These are phyloP conservation scores for Casuarina cunninghamiana DNA, from an alignment of 306 rosid species.

Conservation along the genomic window DNA sequence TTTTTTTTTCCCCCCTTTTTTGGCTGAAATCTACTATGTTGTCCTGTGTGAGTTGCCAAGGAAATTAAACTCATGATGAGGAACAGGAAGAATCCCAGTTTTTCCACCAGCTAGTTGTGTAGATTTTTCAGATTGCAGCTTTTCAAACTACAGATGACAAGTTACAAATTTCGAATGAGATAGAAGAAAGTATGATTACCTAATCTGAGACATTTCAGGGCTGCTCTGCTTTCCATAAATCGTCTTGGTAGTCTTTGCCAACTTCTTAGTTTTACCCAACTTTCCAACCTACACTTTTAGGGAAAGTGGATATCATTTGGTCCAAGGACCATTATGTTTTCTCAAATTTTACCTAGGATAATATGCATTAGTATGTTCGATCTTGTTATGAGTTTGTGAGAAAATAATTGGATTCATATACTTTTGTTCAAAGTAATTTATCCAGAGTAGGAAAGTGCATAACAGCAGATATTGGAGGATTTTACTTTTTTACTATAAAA, in stretches of 20 bases:
- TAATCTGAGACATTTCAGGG: neutral
- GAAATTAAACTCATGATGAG: neutral
- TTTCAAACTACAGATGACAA: neutral
- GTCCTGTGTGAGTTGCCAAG: neutral
- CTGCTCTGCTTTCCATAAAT: neutral
- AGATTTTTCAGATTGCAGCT: neutral
- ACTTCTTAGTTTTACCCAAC: neutral
- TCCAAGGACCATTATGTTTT: neutral
- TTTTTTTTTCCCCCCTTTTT: neutral
- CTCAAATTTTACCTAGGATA: too few species aligned
- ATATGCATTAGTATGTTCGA: neutral
- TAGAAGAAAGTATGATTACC: neutral
- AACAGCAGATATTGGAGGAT: neutral
- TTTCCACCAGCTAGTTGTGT: neutral
- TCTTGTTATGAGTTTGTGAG: neutral
- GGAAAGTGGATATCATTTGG: neutral
- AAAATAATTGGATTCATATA: neutral
- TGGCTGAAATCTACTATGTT: neutral
- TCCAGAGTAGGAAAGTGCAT: neutral
- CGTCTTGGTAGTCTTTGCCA: neutral
- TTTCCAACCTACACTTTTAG: neutral
- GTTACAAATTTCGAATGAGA: neutral
- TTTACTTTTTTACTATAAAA: neutral
- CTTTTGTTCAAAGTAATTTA: neutral
- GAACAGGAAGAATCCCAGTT: neutral